Evolutionary conservation across 148 eudicot species (phyloP).

Genomic region (Dysphania ambrosioides): DNA sequence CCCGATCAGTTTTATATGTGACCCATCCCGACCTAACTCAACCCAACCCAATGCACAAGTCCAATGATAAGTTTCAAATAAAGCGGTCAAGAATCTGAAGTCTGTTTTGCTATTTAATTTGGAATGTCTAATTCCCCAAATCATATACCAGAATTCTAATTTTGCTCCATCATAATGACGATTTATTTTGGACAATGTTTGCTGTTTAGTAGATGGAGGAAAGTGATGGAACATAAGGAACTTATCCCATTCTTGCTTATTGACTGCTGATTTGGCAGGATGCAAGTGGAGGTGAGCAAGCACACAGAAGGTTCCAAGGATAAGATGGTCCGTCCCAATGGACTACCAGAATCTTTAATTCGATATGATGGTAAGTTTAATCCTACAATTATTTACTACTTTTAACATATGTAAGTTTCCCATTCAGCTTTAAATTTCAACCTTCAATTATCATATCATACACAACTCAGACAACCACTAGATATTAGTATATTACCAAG

Average conservation of each 20-base stretch:
- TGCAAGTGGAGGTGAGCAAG: constrained; percentile 99
- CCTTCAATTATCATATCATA: background rate
- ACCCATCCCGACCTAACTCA: too few species aligned
- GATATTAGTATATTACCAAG: too few species aligned
- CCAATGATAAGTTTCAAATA: too few species aligned
- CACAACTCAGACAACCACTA: background rate
- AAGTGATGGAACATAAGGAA: constrained; percentile 19
- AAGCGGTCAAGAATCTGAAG: too few species aligned
- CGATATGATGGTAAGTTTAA: constrained; percentile 76
- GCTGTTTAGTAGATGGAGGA: constrained; percentile 10
- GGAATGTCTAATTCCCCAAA: background rate
- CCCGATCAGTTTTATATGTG: too few species aligned
- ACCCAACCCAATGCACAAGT: too few species aligned
- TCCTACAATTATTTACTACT: background rate
- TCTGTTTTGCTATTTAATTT: too few species aligned
- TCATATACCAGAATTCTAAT: constrained; percentile 8
- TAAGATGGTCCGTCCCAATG: constrained; percentile 81
- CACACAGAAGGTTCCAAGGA: constrained; percentile 94
- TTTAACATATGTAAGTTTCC: background rate
- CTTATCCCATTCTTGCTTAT: constrained; percentile 16
- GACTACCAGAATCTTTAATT: constrained; percentile 87
- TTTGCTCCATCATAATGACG: constrained; percentile 5
- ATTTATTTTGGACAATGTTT: constrained; percentile 11
- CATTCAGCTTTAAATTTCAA: background rate
- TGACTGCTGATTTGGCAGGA: constrained; percentile 64